These are phyloP conservation scores for Secale cereale DNA, from an alignment of 176 grass and related monocot species.

Conservation along the genomic window DNA sequence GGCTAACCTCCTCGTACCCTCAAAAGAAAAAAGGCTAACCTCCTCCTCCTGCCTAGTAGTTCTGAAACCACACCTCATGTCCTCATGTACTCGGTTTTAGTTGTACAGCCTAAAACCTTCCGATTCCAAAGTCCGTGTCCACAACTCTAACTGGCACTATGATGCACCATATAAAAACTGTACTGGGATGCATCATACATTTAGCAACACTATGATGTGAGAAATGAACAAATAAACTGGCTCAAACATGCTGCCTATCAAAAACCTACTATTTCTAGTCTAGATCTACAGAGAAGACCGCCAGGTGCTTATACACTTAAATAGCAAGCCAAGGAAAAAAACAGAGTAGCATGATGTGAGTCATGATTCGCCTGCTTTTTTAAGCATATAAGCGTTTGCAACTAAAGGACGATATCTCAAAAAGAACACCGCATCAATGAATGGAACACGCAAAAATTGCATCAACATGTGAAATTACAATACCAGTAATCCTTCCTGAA, in stretches of 20 bases:
- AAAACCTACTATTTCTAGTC: not conserved
- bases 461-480: constrained; percentile 12
- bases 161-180: not conserved
- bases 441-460: not conserved
- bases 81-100: too few species aligned
- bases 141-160: not conserved
- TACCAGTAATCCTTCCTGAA: constrained; percentile 97
- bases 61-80: too few species aligned
- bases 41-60: too few species aligned
- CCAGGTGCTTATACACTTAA: not conserved
- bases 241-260: not conserved
- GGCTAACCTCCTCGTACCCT: too few species aligned
- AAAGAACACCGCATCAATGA: not conserved
- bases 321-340: not conserved
- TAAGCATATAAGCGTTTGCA: not conserved
- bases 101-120: too few species aligned
- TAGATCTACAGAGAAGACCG: not conserved
- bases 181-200: not conserved
- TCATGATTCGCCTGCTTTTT: not conserved
- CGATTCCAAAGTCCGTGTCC: too few species aligned
- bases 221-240: not conserved
- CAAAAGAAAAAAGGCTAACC: too few species aligned
- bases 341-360: not conserved
- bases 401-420: not conserved
- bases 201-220: not conserved